A percentile compares a stretch with the other conserved stretches of the same genome.
Conservation (phyloP, 1,284 basidiomycete species). For the Pisolithus thermaeus region DNA sequence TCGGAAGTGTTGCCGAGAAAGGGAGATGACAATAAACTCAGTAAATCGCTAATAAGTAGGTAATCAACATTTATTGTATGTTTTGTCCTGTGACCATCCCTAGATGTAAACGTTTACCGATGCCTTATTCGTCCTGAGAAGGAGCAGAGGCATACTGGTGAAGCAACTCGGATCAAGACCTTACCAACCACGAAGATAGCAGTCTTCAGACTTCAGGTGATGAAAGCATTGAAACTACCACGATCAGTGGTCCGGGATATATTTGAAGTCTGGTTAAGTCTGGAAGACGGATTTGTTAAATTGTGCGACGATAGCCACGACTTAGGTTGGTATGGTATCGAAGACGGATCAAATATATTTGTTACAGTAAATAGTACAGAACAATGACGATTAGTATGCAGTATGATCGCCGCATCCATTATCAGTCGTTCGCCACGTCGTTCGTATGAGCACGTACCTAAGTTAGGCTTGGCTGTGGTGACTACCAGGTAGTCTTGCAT, state of each 20-base stretch:
- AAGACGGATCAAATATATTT: constrained; percentile 47
- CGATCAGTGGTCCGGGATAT: constrained; percentile 15
- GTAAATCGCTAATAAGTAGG: constrained; percentile 58
- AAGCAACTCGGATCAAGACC: constrained; percentile 39
- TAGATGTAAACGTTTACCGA: constrained; percentile 35
- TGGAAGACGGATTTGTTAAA: constrained; percentile 44
- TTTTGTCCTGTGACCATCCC: constrained; percentile 10
- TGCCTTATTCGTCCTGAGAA: constrained; percentile 17
- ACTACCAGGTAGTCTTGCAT: no score
- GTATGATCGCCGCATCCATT: not conserved
- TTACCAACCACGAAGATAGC: constrained; percentile 63
- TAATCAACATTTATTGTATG: constrained; percentile 4
- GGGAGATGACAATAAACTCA: constrained; percentile 47
- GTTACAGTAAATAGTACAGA: constrained; percentile 23
- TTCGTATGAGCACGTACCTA: not conserved
- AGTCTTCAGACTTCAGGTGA: constrained; percentile 47
- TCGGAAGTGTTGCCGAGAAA: constrained; percentile 31
- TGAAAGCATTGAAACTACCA: constrained; percentile 37
- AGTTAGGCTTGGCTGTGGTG: no score
- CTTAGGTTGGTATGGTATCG: constrained; percentile 67
- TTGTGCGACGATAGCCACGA: constrained; percentile 47
- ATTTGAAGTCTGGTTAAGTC: constrained; percentile 48
- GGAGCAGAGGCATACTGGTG: constrained; percentile 7
- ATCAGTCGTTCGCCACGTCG: not conserved
- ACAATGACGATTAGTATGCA: constrained; percentile 4